Conservation (phyloP, 371 early-diverging fungal genomes). For the Apophysomyces sp. region DNA sequence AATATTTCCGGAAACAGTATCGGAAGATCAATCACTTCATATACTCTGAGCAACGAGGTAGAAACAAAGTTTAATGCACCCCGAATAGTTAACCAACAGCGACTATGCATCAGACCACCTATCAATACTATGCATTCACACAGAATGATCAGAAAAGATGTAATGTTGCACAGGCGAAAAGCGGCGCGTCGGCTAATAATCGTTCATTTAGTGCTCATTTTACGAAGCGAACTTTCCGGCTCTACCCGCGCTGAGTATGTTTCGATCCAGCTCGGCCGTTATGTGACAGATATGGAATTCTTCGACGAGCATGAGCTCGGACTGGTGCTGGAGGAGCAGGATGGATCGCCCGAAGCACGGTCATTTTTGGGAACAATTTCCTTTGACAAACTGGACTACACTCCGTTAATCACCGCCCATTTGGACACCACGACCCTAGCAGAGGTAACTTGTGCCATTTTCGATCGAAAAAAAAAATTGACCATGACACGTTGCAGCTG, state of each 20-base stretch:
- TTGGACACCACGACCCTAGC: neutral
- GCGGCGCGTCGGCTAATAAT: neutral
- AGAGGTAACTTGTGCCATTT: neutral
- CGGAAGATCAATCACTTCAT: neutral
- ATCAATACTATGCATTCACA: slow-evolving; percentile 4
- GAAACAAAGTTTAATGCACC: neutral
- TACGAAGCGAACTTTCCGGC: neutral
- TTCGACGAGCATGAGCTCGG: slow-evolving; percentile 10
- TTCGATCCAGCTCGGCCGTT: neutral
- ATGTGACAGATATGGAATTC: slow-evolving; percentile 8
- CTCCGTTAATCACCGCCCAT: neutral
- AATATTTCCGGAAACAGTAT: neutral
- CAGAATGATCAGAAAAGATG: slow-evolving; percentile 7
- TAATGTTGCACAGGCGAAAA: neutral
- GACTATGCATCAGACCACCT: neutral
- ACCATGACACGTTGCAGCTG: neutral
- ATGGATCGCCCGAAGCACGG: neutral
- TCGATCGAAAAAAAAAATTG: neutral
- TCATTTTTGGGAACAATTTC: neutral
- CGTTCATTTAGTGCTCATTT: neutral
- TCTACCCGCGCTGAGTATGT: slow-evolving; percentile 1
- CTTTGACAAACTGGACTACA: slow-evolving; percentile 5
- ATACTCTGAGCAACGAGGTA: neutral
- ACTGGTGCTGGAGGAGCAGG: neutral
- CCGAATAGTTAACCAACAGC: no score